phyloP scores from a whole-genome alignment of 148 eudicot species.

The Amaranthus palmeri region DNA sequence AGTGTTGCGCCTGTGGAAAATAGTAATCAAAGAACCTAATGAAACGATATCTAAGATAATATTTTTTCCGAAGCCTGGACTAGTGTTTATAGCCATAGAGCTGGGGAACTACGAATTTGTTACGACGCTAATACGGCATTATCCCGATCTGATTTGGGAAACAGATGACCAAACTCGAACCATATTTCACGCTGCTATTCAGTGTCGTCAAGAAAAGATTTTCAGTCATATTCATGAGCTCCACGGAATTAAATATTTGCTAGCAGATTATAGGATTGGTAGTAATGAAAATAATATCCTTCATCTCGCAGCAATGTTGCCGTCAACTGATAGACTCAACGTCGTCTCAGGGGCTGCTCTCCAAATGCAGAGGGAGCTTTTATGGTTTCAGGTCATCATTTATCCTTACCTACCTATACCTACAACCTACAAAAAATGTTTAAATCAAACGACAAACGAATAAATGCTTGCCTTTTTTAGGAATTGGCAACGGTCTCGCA shows the following conservation, averaged over 20 bases:
- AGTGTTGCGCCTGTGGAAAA: slow-evolving; percentile 12
- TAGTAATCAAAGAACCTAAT: not conserved
- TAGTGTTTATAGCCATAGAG: slow-evolving; percentile 13
- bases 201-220: slow-evolving; percentile 28
- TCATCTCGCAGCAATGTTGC: slow-evolving; percentile 33
- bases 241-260: slow-evolving; percentile 22
- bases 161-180: slow-evolving; percentile 22
- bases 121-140: slow-evolving; percentile 9
- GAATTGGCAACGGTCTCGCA: no score
- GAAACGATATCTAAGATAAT: not conserved
- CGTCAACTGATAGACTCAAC: slow-evolving; percentile 21
- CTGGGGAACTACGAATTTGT: slow-evolving; percentile 23
- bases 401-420: not conserved
- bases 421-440: no score
- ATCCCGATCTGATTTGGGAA: slow-evolving; percentile 32
- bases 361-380: slow-evolving; percentile 36
- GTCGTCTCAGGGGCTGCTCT: slow-evolving; percentile 32
- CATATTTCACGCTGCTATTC: slow-evolving; percentile 39
- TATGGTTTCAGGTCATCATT: slow-evolving; percentile 34
- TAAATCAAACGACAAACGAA: no score
- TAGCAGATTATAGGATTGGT: slow-evolving; percentile 6
- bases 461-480: no score
- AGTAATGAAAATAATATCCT: slow-evolving; percentile 21
- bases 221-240: slow-evolving; percentile 27
- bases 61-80: not conserved